Evolutionary conservation across 345 rosid species (phyloP), one percentile per base, ranked within the genome.

Genomic region (Euclidium syriacum): DNA sequence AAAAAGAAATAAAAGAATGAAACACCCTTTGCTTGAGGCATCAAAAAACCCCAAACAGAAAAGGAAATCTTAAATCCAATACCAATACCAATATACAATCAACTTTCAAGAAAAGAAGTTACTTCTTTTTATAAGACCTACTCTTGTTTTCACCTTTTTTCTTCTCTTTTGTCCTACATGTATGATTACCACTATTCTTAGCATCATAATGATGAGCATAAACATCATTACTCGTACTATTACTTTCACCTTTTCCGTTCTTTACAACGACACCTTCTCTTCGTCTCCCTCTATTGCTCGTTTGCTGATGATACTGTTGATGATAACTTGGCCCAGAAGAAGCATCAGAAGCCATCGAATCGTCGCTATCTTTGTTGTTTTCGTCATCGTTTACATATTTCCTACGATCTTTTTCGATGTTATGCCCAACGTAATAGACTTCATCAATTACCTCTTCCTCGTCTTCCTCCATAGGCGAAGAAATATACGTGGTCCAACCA

Each of bases 311-410:
- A 12, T 40, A 15, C 10, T 39, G 43, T 39, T 39, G 2, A 30
- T 42, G 65, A 65, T 72, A 55, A 42, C 58, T 73, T 29, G 85
- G 85, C 26, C 79, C 82, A 1, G 90, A 84, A 50, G 90, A 84
- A 36, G 90, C 90, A 77, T 84, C 90, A 0, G 90, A 84, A 58
- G 81, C 82, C 87, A 81, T 80, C 0, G 90, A 84, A 67, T 82
- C 90, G 33, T 84, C 90, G 38, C 85, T 82, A 11, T 80, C 84
- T 18, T 59, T 54, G 25, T 22, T 57, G 11, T 20, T 70, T 26
- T 56, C 17, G 24, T 68, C 44, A 26, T 63, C 68, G 19, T 63
- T 27, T 10, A 0, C 50, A 38, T 34, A 18, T 27, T 39, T 63
- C n/a, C 50, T 63, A 11, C 39, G 20, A 27, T 25, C 39, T 19